phyloP scores from a whole-genome alignment of 176 grass and related monocot species.

The Phyllostachys edulis region DNA sequence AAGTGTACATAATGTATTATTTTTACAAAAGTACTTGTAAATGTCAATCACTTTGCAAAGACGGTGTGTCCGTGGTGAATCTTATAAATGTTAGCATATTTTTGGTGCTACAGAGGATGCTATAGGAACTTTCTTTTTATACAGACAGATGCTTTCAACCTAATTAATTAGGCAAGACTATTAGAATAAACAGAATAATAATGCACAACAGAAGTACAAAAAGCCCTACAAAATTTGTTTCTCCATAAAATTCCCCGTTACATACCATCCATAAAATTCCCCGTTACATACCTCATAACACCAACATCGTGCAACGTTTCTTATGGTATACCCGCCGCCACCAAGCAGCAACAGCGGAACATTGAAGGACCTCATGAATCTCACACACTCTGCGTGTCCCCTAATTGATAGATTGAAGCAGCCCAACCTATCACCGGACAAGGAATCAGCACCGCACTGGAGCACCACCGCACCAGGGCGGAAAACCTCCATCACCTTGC shows the following conservation, averaged over 20 bases:
- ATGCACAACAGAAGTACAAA: background rate
- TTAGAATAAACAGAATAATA: background rate
- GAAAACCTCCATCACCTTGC: constrained; percentile 93
- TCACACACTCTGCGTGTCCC: constrained; percentile 86
- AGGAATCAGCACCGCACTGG: constrained; percentile 87
- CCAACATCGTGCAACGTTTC: constrained; percentile 92
- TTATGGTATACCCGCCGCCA: constrained; percentile 90
- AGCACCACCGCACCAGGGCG: constrained; percentile 81
- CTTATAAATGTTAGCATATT: constrained; percentile 11
- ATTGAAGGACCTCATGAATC: constrained; percentile 96
- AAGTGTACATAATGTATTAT: background rate
- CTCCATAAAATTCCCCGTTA: constrained; percentile 9
- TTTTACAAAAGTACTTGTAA: constrained; percentile 13
- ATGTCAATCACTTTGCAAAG: background rate
- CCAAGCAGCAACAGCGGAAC: constrained; percentile 81
- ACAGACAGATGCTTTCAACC: background rate
- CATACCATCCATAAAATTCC: constrained; percentile 47
- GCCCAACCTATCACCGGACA: constrained; percentile 88
- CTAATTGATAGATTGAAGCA: constrained; percentile 92
- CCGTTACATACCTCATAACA: constrained; percentile 81
- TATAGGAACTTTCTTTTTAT: background rate
- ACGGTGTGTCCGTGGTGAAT: background rate
- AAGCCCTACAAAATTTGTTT: background rate
- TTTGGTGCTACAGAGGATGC: background rate
- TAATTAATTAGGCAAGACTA: background rate